phyloP scores from a whole-genome alignment of 2,329 filamentous ascomycete species.

The Cercospora sp. region DNA sequence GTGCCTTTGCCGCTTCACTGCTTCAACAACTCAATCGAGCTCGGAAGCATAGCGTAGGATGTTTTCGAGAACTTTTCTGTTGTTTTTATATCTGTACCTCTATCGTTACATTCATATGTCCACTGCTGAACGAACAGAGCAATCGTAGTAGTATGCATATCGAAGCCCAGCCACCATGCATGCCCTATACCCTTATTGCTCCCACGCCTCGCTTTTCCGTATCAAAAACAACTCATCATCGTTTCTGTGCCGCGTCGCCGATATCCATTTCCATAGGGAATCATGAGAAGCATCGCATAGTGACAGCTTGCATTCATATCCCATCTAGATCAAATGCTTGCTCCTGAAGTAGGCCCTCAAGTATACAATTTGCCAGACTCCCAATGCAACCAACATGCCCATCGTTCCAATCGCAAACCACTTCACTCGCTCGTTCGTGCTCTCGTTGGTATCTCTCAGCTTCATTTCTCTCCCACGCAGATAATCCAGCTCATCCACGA shows the following conservation, averaged over 20 bases:
- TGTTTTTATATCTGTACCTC: not conserved
- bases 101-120: conserved; percentile 3
- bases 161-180: not conserved
- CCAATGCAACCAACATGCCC: conserved; percentile 82
- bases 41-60: not conserved
- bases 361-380: conserved; percentile 97
- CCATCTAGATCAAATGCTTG: conserved; percentile 53
- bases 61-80: not conserved
- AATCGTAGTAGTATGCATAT: not conserved
- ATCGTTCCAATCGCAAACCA: conserved; percentile 97
- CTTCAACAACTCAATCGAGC: not conserved
- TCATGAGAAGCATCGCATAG: not conserved
- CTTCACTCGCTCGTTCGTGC: conserved; percentile 97
- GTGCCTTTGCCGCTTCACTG: not conserved
- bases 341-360: conserved; percentile 93
- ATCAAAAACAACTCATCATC: not conserved
- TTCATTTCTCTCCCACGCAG: conserved; percentile 86
- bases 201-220: not conserved
- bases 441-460: conserved; percentile 97
- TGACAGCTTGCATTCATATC: not conserved
- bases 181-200: not conserved
- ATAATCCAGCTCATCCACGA: conserved; percentile 96
- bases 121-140: not conserved
- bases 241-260: not conserved
- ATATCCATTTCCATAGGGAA: not conserved